These are phyloP conservation scores for Cryphonectria japonica DNA, from an alignment of 2,329 filamentous ascomycete species.

Conservation along the genomic window DNA sequence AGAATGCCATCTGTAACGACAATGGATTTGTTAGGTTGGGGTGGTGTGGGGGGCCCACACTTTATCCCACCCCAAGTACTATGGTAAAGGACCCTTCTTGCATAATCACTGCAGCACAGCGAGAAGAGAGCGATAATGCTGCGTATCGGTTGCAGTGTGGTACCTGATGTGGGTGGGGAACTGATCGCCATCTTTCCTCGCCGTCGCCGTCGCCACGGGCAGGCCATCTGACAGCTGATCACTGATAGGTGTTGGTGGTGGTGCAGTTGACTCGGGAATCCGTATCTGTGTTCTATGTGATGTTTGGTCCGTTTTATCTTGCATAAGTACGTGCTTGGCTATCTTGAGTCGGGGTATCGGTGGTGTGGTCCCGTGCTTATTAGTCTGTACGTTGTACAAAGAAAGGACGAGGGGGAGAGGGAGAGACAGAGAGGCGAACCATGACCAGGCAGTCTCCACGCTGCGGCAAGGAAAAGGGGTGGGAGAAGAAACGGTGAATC, in stretches of 20 bases:
- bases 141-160: neutral
- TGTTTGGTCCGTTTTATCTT: neutral
- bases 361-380: neutral
- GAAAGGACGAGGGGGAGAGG: neutral
- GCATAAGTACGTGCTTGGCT: neutral
- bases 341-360: neutral
- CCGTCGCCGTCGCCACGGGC: constrained; percentile 13
- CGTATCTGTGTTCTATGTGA: neutral
- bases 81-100: constrained; percentile 14
- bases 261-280: neutral
- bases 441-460: neutral
- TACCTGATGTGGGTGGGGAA: constrained; percentile 3
- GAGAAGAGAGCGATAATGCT: neutral
- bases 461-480: constrained; percentile 1
- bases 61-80: neutral
- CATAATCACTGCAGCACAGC: constrained; percentile 15
- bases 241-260: neutral
- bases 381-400: neutral
- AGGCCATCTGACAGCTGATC: constrained; percentile 15
- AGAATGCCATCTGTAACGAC: constrained; percentile 14
- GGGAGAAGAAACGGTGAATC: constrained; percentile 10
- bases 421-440: neutral
- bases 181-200: neutral
- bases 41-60: neutral
- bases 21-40: constrained; percentile 2